Percentiles rank a stretch among this genome's conserved stretches.
These are phyloP conservation scores for Sporothrix inflata DNA, from an alignment of 2,329 filamentous ascomycete species.

Conservation along the genomic window DNA sequence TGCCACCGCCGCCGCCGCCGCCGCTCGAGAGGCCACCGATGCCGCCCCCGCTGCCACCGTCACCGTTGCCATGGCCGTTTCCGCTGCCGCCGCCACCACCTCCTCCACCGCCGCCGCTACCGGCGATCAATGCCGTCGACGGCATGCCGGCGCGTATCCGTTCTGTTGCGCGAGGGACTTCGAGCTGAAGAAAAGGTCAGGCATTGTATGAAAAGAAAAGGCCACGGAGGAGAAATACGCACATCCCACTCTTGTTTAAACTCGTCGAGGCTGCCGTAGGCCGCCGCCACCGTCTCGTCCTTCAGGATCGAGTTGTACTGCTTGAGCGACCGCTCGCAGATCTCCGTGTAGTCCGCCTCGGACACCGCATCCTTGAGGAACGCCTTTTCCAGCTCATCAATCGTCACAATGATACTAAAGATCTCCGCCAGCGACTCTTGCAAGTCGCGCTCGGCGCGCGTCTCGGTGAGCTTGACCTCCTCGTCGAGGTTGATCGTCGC, in stretches of 20 bases:
- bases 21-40: conserved; percentile 45
- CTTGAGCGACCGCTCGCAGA: conserved; percentile 88
- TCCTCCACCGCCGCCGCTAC: conserved; percentile 44
- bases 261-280: conserved; percentile 84
- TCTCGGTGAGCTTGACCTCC: conserved; percentile 88
- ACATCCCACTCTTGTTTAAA: conserved; percentile 95
- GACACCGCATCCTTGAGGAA: conserved; percentile 94
- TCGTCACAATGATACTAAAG: conserved; percentile 94
- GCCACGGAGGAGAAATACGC: conserved; percentile 46
- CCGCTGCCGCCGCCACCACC: conserved; percentile 50
- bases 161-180: conserved; percentile 92
- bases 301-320: conserved; percentile 95
- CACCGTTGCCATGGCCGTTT: conserved; percentile 46
- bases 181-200: conserved; percentile 62
- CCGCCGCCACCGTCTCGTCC: conserved; percentile 85
- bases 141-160: conserved; percentile 90
- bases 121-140: conserved; percentile 70
- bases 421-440: conserved; percentile 96
- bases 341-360: conserved; percentile 92
- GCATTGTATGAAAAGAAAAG: background rate
- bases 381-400: conserved; percentile 94
- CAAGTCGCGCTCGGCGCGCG: conserved; percentile 84
- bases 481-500: conserved; percentile 94
- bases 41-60: conserved; percentile 49
- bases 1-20: conserved; percentile 57